phyloP scores from a whole-genome alignment of 495 filamentous ascomycete genomes.

The Penicillium longicatenatum region DNA sequence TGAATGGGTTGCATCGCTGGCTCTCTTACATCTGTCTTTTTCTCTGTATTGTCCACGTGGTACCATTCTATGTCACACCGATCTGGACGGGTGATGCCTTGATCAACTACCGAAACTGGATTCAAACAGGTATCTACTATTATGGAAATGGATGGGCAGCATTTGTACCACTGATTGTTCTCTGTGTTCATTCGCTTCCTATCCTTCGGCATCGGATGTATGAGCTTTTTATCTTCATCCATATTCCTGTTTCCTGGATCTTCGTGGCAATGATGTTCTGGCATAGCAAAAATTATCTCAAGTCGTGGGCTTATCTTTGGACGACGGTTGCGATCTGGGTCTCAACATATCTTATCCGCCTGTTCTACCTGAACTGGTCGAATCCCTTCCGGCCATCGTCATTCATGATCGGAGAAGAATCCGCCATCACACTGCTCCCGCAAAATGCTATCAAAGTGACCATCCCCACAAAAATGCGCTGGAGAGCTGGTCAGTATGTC shows the following conservation, averaged over 20 bases:
- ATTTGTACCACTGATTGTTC: conserved; percentile 74
- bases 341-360: conserved; percentile 60
- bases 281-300: conserved; percentile 92
- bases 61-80: conserved; percentile 88
- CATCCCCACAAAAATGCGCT: conserved; percentile 87
- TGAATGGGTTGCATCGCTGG: conserved; percentile 95
- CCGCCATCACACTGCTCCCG: conserved; percentile 80
- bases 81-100: conserved; percentile 77
- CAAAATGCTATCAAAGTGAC: conserved; percentile 94
- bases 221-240: conserved; percentile 80
- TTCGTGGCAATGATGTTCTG: conserved; percentile 89
- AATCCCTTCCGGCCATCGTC: conserved; percentile 72
- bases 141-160: conserved; percentile 92
- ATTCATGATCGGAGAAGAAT: conserved; percentile 85
- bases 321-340: conserved; percentile 80
- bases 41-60: conserved; percentile 76
- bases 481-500: conserved; percentile 92
- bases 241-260: conserved; percentile 77
- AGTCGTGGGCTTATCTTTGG: conserved; percentile 88
- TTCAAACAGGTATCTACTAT: conserved; percentile 62
- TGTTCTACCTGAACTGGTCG: conserved; percentile 83
- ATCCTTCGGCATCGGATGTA: conserved; percentile 66
- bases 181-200: conserved; percentile 81
- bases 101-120: conserved; percentile 62
- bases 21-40: conserved; percentile 84